phyloP scores from a whole-genome alignment of 2,329 filamentous ascomycete genomes.

The Cercospora zeina region DNA sequence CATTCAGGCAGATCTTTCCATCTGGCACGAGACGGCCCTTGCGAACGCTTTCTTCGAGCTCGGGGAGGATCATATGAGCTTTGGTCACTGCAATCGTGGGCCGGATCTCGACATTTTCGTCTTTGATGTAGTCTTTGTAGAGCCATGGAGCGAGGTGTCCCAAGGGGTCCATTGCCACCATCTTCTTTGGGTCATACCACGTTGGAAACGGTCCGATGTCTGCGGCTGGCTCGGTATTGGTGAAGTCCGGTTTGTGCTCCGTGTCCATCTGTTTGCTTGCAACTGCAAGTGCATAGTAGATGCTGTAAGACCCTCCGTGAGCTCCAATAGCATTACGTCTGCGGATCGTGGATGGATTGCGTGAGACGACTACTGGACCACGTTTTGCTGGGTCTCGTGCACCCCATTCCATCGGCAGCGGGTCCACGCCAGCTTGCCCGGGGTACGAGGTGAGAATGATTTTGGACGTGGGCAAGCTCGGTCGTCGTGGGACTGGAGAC shows the following conservation, averaged over 20 bases:
- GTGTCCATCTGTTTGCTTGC: constrained; percentile 84
- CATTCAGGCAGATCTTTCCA: constrained; percentile 86
- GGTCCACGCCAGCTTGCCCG: constrained; percentile 89
- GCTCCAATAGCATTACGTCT: constrained; percentile 74
- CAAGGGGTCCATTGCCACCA: constrained; percentile 95
- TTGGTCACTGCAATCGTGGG: constrained; percentile 86
- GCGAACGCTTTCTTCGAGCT: constrained; percentile 84
- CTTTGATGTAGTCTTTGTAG: constrained; percentile 74
- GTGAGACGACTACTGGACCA: constrained; percentile 85
- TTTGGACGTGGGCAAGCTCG: constrained; percentile 52
- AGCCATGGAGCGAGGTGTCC: constrained; percentile 85
- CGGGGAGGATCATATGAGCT: constrained; percentile 94
- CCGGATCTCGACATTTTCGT: constrained; percentile 66
- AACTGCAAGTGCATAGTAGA: constrained; percentile 91
- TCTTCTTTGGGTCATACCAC: constrained; percentile 89
- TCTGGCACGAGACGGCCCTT: constrained; percentile 74
- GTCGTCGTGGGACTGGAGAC: constrained; percentile 40
- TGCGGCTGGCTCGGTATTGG: constrained; percentile 88
- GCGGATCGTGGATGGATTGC: constrained; percentile 71
- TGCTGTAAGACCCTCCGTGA: constrained; percentile 89
- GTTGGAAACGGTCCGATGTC: constrained; percentile 84
- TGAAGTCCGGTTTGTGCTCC: constrained; percentile 76
- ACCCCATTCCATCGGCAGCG: constrained; percentile 86
- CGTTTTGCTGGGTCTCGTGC: constrained; percentile 70
- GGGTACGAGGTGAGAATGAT: constrained; percentile 83